Base-by-base conservation (phyloP, 2,329 filamentous ascomycete genomes). In the Exophiala viscosa region DNA sequence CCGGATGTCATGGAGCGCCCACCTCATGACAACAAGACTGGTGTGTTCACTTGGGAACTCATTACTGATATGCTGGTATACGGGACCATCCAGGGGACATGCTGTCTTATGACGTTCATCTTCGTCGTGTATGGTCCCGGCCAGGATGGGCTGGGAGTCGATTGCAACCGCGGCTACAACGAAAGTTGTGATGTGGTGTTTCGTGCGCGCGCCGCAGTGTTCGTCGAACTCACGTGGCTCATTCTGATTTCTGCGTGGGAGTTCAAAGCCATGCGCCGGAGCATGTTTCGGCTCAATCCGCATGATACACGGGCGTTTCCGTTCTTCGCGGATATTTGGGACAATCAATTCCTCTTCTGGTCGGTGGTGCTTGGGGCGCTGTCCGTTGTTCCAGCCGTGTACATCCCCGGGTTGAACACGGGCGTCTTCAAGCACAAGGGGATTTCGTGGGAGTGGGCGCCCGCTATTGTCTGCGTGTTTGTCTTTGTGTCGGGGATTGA, bases 221-320 rank as follows among this genome's bases (percentile, higher is more conserved):
- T 89, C 64, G 85, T 84, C 10, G 86, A 82, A 47, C 73, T 90
- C 9, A 89, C 86, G 0, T 90, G 86, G 81, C 82, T 85, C 57
- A 81, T 86, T 2, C 77, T 90, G 3, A 85, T 90, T 68, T 76
- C 87, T 2, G 87, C 87, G 0, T 90, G 87, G 87, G 86, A 90
- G 69, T 85, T 89, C 73, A 79, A 88, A 50, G 80, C 87, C 63
- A 81, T 86, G 71, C 82, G 86, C 13, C 81, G 85, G n/a, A 86
- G 82, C 1, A 83, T 91, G 70, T 90, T 90, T 76, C 73, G 76
- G 53, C 79, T 85, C 66, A 71, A 78, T 51, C 75, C 76, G 1
- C 60, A 67, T 14, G 66, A 67, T 10, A 76, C 78, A 60, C 79
- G 81, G 0, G 11, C 58, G 15, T 73, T 84, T 45, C 83, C 81